Percentiles rank a stretch among this genome's conserved stretches.
Evolutionary conservation across 768 basidiomycete species (phyloP).

Genomic region (Boletus tomentosulus): DNA sequence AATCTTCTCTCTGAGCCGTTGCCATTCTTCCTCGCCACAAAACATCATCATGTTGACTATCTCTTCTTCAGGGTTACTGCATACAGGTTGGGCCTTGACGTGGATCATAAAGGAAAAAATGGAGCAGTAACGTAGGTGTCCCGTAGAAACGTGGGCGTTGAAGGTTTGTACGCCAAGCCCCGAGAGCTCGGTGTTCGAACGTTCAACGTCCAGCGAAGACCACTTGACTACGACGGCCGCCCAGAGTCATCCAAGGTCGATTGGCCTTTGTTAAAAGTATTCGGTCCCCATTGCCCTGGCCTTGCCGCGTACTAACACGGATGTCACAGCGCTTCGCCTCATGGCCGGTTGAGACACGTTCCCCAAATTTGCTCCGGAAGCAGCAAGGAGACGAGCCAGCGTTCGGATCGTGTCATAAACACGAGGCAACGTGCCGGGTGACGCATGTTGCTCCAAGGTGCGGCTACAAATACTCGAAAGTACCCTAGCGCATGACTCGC

Average conservation of each 20-base stretch:
- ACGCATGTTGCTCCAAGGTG: constrained; percentile 22
- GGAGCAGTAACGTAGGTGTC: background rate
- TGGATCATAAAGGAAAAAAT: background rate
- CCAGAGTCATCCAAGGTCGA: background rate
- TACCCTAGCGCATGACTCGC: background rate
- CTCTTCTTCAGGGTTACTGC: constrained; percentile 1
- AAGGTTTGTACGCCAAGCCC: background rate
- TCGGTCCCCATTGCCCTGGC: constrained; percentile 2
- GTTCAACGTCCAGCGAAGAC: background rate
- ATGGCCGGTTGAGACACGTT: constrained; percentile 12
- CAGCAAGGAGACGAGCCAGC: background rate
- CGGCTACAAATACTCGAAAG: constrained; percentile 25
- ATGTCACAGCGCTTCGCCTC: background rate
- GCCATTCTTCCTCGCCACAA: background rate
- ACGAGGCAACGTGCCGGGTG: constrained; percentile 27
- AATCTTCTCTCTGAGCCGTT: constrained; percentile 35
- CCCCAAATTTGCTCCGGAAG: constrained; percentile 1
- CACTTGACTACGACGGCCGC: too few relatives aligned
- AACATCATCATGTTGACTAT: constrained; percentile 9
- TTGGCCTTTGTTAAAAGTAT: background rate
- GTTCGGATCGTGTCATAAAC: constrained; percentile 18
- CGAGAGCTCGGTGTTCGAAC: background rate
- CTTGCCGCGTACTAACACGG: background rate
- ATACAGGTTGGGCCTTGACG: background rate
- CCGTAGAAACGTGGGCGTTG: background rate